A percentile compares a stretch with the other conserved stretches of the same genome.
Conservation (phyloP, 2,329 filamentous ascomycete species). For the Lasiodiplodia sp. region DNA sequence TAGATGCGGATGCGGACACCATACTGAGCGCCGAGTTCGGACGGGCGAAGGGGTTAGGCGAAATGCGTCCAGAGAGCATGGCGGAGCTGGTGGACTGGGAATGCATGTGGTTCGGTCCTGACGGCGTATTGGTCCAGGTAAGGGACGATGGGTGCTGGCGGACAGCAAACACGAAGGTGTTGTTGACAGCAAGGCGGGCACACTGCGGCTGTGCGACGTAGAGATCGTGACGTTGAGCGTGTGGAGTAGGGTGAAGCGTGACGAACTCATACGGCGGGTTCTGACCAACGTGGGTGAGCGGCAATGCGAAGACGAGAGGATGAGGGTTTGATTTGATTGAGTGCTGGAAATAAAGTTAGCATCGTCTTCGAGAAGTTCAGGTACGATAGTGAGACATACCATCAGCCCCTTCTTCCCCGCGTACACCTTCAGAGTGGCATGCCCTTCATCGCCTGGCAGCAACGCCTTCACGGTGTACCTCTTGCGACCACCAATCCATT, state of each 20-base stretch:
- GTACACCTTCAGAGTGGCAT: constrained; percentile 87
- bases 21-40: constrained; percentile 68
- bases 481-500: constrained; percentile 88
- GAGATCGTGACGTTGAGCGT: constrained; percentile 95
- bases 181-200: constrained; percentile 84
- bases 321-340: constrained; percentile 96
- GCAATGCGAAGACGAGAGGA: constrained; percentile 85
- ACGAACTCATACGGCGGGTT: constrained; percentile 96
- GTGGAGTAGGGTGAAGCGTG: constrained; percentile 90
- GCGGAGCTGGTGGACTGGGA: constrained; percentile 39
- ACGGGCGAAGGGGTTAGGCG: constrained; percentile 60
- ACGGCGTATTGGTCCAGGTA: constrained; percentile 42
- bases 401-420: constrained; percentile 93
- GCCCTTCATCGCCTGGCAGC: constrained; percentile 88
- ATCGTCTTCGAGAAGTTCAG: neutral
- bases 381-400: constrained; percentile 50
- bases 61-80: constrained; percentile 53
- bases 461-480: constrained; percentile 93
- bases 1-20: constrained; percentile 60
- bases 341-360: constrained; percentile 58
- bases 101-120: constrained; percentile 37
- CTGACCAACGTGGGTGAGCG: constrained; percentile 86
- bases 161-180: constrained; percentile 96
- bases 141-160: constrained; percentile 84
- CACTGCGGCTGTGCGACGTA: constrained; percentile 98